Evolutionary conservation across 441 rosid genomes (phyloP), one percentile per base, ranked within the genome.

Genomic region (Adansonia grandidieri): DNA sequence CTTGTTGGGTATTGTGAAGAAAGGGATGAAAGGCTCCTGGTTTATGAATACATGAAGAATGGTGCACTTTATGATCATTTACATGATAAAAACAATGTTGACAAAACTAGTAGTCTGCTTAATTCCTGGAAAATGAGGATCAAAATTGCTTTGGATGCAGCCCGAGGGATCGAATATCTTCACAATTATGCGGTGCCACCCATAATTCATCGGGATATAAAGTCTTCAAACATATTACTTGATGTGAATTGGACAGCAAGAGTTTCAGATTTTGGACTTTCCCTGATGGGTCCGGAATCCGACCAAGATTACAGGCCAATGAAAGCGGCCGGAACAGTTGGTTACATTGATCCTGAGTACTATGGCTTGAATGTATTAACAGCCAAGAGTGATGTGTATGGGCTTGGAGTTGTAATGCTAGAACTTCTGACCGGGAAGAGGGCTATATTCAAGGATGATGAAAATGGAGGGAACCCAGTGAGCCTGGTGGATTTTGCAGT

Each of bases 281-380:
- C 99, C 0, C 44, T 94, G 64, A 84, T 90, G 92, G 93, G 93
- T 24, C 91, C 98, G 0, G 97, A 88, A 32, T 9, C 85, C 0
- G 93, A 88, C 1, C 71, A 78, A 13, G 93, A 88, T 50, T 78
- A 80, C 70, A 69, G 82, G 78, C 89, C 92, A 2, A 86, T 81
- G 80, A 88, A 89, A 75, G 97, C 98, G 0, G 99, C 91, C 0
- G 98, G 97, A 53, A 94, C 98, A 5, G 94, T 93, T 1, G 99
- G 99, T 22, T 96, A 96, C 85, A 96, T 96, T 4, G 99, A 96
- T 83, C 99, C 99, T 0, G 99, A 96, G 75, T 96, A 92, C 82
- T 91, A 90, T 10, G 92, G 89, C 14, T 81, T 88, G 10, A 89
- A 91, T 47, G 93, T 91, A 10, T 68, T 96, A 71, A 94, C 99